Percentiles rank a stretch among this genome's conserved stretches.
Conservation (phyloP, 2,329 filamentous ascomycete genomes). For the Rachicladosporium sp. region DNA sequence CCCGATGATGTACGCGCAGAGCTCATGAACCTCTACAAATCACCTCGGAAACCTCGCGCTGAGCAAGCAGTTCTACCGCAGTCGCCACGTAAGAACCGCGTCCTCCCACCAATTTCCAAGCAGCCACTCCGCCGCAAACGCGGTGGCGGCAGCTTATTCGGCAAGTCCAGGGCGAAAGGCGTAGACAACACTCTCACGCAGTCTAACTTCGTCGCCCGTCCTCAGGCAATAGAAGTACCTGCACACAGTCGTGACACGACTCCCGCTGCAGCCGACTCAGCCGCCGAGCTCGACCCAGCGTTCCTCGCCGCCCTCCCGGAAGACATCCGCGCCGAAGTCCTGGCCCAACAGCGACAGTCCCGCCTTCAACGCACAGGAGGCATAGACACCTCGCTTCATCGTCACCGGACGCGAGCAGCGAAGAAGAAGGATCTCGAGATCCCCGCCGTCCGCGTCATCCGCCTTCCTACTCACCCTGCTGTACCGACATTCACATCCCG, state of each 20-base stretch:
- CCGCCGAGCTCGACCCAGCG: conserved; percentile 51
- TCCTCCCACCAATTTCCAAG: conserved; percentile 38
- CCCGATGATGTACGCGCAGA: conserved; percentile 80
- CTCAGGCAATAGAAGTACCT: conserved; percentile 8
- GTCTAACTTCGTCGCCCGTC: conserved; percentile 53
- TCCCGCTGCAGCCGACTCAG: too few species aligned
- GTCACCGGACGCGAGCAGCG: conserved; percentile 8
- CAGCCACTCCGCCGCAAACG: conserved; percentile 59
- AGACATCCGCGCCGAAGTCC: conserved; percentile 64
- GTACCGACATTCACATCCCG: conserved; percentile 51
- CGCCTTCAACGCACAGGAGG: conserved; percentile 41
- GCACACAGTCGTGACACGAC: conserved; percentile 13
- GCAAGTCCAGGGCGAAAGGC: conserved; percentile 32
- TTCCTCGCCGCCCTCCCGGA: conserved; percentile 76
- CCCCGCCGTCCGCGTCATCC: conserved; percentile 23
- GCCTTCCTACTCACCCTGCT: conserved; percentile 37
- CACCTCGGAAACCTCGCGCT: conserved; percentile 19
- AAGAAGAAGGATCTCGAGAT: conserved; percentile 11
- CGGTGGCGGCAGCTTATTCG: conserved; percentile 33
- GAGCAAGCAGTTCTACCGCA: conserved; percentile 25
- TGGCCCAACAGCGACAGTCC: conserved; percentile 56
- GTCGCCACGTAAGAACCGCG: conserved; percentile 47
- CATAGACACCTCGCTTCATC: conserved; percentile 23
- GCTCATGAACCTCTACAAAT: conserved; percentile 58
- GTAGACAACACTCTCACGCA: conserved; percentile 53